Conservation (phyloP, 2,329 filamentous ascomycete genomes). For the Onygenales sp. region DNA sequence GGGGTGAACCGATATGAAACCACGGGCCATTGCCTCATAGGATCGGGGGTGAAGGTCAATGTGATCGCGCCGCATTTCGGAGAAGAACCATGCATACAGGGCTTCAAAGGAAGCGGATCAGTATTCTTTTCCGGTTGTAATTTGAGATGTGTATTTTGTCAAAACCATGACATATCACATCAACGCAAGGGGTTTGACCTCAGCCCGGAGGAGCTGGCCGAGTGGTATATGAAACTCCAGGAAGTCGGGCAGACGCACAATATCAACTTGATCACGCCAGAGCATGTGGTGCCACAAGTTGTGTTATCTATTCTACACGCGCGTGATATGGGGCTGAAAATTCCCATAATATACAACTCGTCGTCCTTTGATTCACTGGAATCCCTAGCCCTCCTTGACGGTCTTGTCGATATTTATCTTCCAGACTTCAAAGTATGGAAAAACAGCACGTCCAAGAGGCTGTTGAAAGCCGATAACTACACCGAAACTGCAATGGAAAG, state of each 20-base stretch:
- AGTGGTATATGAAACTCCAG: constrained; percentile 78
- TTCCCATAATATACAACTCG: constrained; percentile 79
- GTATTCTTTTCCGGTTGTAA: constrained; percentile 77
- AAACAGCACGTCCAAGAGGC: constrained; percentile 52
- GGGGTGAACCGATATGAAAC: constrained; percentile 72
- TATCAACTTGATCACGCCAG: constrained; percentile 79
- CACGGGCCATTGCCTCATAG: constrained; percentile 67
- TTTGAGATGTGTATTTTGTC: constrained; percentile 62
- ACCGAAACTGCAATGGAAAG: constrained; percentile 63
- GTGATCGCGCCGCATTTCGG: constrained; percentile 80
- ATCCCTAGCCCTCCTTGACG: constrained; percentile 63
- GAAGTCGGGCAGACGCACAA: constrained; percentile 75
- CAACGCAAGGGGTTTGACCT: constrained; percentile 72
- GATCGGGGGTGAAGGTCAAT: constrained; percentile 65
- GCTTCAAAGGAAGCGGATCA: constrained; percentile 67
- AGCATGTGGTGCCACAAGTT: constrained; percentile 79
- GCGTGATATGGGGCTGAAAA: constrained; percentile 54
- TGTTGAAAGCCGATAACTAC: constrained; percentile 73
- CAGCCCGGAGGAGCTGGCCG: constrained; percentile 65
- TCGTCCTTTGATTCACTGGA: constrained; percentile 69
- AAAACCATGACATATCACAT: constrained; percentile 78
- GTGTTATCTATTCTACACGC: constrained; percentile 67
- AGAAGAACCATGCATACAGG: constrained; percentile 75
- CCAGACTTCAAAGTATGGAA: constrained; percentile 83
- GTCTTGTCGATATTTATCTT: constrained; percentile 77